Conservation (phyloP, 2,329 filamentous ascomycete genomes). For the Gliomastix tumulicola region DNA sequence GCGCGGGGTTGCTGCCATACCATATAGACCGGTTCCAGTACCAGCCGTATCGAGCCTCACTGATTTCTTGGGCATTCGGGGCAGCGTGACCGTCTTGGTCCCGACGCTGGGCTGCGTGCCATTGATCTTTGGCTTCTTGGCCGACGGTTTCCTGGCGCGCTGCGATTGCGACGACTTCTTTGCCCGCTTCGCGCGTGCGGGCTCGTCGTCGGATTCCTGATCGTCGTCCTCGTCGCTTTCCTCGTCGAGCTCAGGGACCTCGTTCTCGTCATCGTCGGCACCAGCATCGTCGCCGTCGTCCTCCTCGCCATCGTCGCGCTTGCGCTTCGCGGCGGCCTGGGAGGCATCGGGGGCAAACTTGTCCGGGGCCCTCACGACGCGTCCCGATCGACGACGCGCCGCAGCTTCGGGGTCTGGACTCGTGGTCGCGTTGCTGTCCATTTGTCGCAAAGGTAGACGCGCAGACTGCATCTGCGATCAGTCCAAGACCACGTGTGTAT, state of each 20-base stretch:
- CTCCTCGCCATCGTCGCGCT: slow-evolving; percentile 42
- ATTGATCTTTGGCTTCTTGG: slow-evolving; percentile 60
- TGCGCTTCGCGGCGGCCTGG: slow-evolving; percentile 46
- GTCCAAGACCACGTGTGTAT: slow-evolving; percentile 3
- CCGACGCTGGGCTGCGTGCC: slow-evolving; percentile 33
- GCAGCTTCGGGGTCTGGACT: slow-evolving; percentile 43
- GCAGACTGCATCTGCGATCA: slow-evolving; percentile 9
- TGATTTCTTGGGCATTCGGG: slow-evolving; percentile 49
- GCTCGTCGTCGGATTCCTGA: slow-evolving; percentile 37
- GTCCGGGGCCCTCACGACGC: slow-evolving; percentile 53
- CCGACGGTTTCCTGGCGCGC: slow-evolving; percentile 47
- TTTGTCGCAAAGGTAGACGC: slow-evolving; percentile 14
- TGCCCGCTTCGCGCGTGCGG: slow-evolving; percentile 19
- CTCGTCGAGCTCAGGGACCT: slow-evolving; percentile 38
- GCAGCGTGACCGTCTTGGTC: slow-evolving; percentile 34
- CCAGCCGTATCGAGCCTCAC: slow-evolving; percentile 43
- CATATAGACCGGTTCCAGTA: slow-evolving; percentile 48
- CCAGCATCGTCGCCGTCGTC: slow-evolving; percentile 31
- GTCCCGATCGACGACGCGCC: slow-evolving; percentile 61
- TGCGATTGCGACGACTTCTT: slow-evolving; percentile 34
- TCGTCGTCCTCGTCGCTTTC: slow-evolving; percentile 36
- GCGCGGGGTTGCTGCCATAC: slow-evolving; percentile 26
- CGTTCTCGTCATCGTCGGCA: slow-evolving; percentile 36
- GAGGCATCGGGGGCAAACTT: slow-evolving; percentile 49
- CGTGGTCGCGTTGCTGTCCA: slow-evolving; percentile 48